Base-by-base conservation (phyloP, 2,329 filamentous ascomycete genomes). In the Rutstroemia sp. region DNA sequence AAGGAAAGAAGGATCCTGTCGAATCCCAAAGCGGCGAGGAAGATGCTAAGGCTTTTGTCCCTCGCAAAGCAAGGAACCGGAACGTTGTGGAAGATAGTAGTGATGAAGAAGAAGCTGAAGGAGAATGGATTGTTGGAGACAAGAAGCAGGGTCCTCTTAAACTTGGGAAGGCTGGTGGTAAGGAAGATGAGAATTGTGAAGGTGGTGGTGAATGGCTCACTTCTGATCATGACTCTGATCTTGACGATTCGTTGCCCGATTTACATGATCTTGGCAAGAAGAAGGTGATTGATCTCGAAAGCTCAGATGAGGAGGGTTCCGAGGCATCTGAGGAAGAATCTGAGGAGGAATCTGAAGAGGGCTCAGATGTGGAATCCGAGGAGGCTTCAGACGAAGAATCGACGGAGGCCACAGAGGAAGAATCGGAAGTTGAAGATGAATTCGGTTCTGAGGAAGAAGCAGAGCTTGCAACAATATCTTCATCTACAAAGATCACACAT, bases 401-500 rank as follows among this genome's bases (percentile, higher is more conserved):
- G 16, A 64, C 65, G 9, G 68, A 71, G 5, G 67, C 65, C 3
- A 68, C 71, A 0, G 68, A 70, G 34, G 70, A 71, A 10, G 71
- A 73, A 36, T 65, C 68, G 30, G 69, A 70, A 21, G 67, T 66
- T 42, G 67, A 69, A 44, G 64, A 67, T 48, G 67, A 68, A 57
- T 60, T 67, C 51, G 55, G 63, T 30, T 64, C 70, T 42, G 67
- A 71, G 25, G 72, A 75, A 36, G 71, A 72, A 25, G 64, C 72
- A 46, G 72, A 76, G 52, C 74, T 76, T 27, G 75, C 77, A 23
- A 74, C 76, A 27, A 76, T 87, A 36, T 75, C 82, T 25, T 80
- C 84, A 2, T 99, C 94, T 0, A 92, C 94, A 65, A 99, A 99
- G 75, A 95, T 99, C 66, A 85, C 87, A 46, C 85, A 94, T 64